These are phyloP conservation scores for Alnus rubra DNA, from an alignment of 306 rosid species.

Conservation along the genomic window DNA sequence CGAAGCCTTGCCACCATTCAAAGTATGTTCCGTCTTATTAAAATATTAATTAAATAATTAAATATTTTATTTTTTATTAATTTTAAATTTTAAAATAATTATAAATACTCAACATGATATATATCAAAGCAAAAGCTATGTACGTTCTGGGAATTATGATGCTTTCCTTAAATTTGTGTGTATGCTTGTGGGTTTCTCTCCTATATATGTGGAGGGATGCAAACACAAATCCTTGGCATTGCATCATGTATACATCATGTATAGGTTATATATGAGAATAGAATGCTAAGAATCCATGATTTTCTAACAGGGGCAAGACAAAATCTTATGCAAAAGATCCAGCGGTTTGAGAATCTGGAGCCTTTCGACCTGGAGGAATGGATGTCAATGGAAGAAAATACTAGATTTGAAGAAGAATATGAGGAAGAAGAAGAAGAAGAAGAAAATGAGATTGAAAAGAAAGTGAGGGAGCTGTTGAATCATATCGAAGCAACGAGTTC, in stretches of 20 bases:
- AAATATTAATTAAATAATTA: too few species aligned
- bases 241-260: not conserved
- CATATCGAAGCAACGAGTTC: conserved; percentile 37
- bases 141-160: too few species aligned
- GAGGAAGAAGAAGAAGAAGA: conserved; percentile 32
- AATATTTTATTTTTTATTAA: too few species aligned
- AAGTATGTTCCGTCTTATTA: conserved; percentile 39
- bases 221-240: not conserved
- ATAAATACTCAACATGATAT: too few species aligned
- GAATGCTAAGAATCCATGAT: conserved; percentile 12
- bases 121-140: too few species aligned
- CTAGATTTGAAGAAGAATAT: conserved; percentile 20
- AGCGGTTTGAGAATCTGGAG: conserved; percentile 51
- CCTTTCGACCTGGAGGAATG: conserved; percentile 26
- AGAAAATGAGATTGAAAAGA: conserved; percentile 32
- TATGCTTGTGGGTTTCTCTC: too few species aligned
- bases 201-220: too few species aligned
- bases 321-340: conserved; percentile 38
- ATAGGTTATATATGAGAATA: not conserved
- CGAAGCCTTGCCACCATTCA: conserved; percentile 51
- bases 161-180: too few species aligned
- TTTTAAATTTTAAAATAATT: too few species aligned
- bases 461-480: conserved; percentile 45
- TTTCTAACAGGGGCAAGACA: conserved; percentile 55
- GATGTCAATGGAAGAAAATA: conserved; percentile 27